Percentiles rank a stretch among this genome's conserved stretches.
phyloP scores from a whole-genome alignment of 116 monocot species.

The Cymodocea nodosa region DNA sequence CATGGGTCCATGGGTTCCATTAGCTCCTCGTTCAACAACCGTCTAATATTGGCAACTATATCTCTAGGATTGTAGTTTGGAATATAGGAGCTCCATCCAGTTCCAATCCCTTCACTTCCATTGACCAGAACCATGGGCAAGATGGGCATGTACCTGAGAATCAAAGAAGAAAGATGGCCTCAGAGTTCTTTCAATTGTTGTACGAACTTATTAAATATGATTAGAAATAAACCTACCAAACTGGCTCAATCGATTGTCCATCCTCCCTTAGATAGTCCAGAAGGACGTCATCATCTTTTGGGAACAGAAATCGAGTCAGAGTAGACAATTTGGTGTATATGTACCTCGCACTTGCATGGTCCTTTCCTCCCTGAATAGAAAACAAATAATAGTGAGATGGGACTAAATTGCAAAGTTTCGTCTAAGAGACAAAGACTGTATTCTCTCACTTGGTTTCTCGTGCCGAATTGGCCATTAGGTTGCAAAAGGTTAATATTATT shows the following conservation, averaged over 20 bases:
- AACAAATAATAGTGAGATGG: neutral
- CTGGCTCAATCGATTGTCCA: conserved; percentile 78
- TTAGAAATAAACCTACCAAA: conserved; percentile 34
- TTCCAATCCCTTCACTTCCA: conserved; percentile 97
- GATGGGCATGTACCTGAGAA: conserved; percentile 79
- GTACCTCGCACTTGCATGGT: conserved; percentile 71
- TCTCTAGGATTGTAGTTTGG: conserved; percentile 96
- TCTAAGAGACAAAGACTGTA: no score
- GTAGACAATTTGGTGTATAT: conserved; percentile 64
- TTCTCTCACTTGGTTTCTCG: conserved; percentile 46
- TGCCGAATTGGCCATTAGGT: conserved; percentile 95
- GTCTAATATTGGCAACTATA: conserved; percentile 61
- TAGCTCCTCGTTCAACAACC: conserved; percentile 56
- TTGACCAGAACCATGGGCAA: conserved; percentile 84
- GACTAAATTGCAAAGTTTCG: neutral
- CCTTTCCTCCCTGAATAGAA: conserved; percentile 73
- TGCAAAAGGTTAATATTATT: conserved; percentile 82
- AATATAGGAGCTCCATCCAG: conserved; percentile 91
- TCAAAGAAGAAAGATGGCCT: neutral
- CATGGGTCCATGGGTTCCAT: conserved; percentile 85
- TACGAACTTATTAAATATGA: neutral
- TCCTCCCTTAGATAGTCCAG: conserved; percentile 81
- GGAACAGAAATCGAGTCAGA: conserved; percentile 66
- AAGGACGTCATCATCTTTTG: conserved; percentile 81
- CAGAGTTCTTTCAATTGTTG: neutral